Evolutionary conservation across 2,329 filamentous ascomycete species (phyloP).

Genomic region (Coniochaeta pulveracea): DNA sequence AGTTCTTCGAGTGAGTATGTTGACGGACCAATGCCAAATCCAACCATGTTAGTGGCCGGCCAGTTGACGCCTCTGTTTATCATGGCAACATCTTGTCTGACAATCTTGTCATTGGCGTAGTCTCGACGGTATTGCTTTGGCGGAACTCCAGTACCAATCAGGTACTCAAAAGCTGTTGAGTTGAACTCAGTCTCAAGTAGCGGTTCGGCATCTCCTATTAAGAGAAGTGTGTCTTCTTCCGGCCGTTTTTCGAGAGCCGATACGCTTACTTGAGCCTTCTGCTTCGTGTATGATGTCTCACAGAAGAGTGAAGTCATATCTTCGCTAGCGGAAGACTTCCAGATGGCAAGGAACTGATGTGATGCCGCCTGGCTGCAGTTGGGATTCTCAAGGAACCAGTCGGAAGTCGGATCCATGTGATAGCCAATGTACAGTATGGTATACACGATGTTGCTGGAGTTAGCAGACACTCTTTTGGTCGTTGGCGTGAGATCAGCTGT

Average conservation of each 20-base stretch:
- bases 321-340: slow-evolving; percentile 5
- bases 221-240: slow-evolving; percentile 2
- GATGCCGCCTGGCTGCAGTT: slow-evolving; percentile 19
- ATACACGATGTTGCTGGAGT: slow-evolving; percentile 12
- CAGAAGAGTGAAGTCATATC: slow-evolving; percentile 29
- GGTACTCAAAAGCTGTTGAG: slow-evolving; percentile 20
- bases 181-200: slow-evolving; percentile 20
- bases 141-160: slow-evolving; percentile 17
- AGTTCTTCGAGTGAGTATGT: slow-evolving; percentile 13
- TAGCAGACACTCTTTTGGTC: background rate
- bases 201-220: slow-evolving; percentile 3
- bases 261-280: slow-evolving; percentile 29
- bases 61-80: slow-evolving; percentile 2
- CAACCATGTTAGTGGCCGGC: slow-evolving; percentile 21
- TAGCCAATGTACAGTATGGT: slow-evolving; percentile 31
- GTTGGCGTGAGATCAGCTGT: slow-evolving; percentile 12
- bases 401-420: slow-evolving; percentile 18
- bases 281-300: slow-evolving; percentile 30
- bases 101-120: slow-evolving; percentile 9
- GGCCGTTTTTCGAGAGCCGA: slow-evolving; percentile 7
- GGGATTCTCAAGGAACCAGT: slow-evolving; percentile 18
- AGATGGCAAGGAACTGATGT: slow-evolving; percentile 25
- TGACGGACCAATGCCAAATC: slow-evolving; percentile 17
- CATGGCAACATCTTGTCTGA: slow-evolving; percentile 16
- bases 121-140: slow-evolving; percentile 10